phyloP scores from a whole-genome alignment of 2,329 filamentous ascomycete genomes.

The Exophiala phaeomuriformis region DNA sequence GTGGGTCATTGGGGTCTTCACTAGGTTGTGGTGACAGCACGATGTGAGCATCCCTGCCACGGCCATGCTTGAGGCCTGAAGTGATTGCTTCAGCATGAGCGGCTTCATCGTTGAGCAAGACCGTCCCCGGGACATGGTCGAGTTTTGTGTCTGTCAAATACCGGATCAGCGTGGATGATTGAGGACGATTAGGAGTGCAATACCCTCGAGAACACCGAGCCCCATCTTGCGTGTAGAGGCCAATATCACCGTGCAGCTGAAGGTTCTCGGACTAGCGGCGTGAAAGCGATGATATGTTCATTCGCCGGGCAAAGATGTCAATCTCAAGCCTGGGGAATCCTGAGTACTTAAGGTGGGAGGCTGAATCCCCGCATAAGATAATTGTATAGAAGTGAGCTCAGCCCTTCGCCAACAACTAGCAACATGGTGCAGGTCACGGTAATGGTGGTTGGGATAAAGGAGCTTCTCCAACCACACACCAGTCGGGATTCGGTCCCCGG shows the following conservation, averaged over 20 bases:
- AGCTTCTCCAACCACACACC: too few relatives aligned
- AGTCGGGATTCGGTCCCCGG: too few relatives aligned
- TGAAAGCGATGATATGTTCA: not conserved
- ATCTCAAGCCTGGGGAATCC: too few relatives aligned
- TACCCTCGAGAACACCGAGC: constrained; percentile 18
- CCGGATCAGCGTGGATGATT: not conserved
- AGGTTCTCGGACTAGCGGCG: too few relatives aligned
- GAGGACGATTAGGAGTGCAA: not conserved
- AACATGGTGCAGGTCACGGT: too few relatives aligned
- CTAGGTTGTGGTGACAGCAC: constrained; percentile 29
- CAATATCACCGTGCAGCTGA: not conserved
- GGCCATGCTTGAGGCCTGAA: constrained; percentile 22
- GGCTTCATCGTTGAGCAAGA: constrained; percentile 22
- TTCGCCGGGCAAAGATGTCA: not conserved
- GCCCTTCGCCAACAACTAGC: too few relatives aligned
- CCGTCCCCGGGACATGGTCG: constrained; percentile 22
- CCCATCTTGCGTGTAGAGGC: constrained; percentile 9
- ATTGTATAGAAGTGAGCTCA: too few relatives aligned
- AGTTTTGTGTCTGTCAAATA: constrained; percentile 15
- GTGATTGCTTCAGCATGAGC: constrained; percentile 18
- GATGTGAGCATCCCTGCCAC: constrained; percentile 18
- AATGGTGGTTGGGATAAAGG: too few relatives aligned
- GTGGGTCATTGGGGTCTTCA: constrained; percentile 29
- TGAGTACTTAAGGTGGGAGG: too few relatives aligned
- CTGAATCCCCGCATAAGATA: too few relatives aligned